phyloP scores from a whole-genome alignment of 768 basidiomycete genomes.

The Lanmaoa pseudosensibilis region DNA sequence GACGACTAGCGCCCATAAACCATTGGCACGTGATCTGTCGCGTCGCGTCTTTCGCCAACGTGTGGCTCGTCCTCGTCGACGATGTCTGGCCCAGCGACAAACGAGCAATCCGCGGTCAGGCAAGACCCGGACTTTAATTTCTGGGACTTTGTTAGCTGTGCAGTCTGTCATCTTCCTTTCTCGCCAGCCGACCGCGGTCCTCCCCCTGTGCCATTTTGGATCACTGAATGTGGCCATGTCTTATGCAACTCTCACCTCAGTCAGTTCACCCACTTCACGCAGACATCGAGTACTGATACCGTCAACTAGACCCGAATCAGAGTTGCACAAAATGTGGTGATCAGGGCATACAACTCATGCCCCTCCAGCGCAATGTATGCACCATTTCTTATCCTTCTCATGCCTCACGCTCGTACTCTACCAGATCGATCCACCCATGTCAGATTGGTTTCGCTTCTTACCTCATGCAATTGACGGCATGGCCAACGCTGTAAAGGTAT shows the following conservation, averaged over 20 bases:
- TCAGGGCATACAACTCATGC: conserved; percentile 62
- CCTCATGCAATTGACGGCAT: conserved; percentile 61
- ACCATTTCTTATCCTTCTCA: background rate
- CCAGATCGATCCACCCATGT: conserved; percentile 81
- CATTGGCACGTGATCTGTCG: conserved; percentile 20
- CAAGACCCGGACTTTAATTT: conserved; percentile 50
- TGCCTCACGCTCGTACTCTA: conserved; percentile 1
- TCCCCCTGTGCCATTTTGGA: conserved; percentile 76
- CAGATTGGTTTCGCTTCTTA: conserved; percentile 73
- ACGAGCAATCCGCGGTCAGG: background rate
- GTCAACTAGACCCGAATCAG: conserved; percentile 59
- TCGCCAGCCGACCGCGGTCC: conserved; percentile 46
- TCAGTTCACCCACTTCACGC: conserved; percentile 33
- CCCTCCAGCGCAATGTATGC: conserved; percentile 71
- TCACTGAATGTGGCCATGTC: conserved; percentile 86
- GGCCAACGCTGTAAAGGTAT: conserved; percentile 67
- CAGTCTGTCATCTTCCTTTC: conserved; percentile 69
- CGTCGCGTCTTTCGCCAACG: conserved; percentile 10
- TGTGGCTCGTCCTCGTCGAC: background rate
- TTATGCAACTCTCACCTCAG: conserved; percentile 85
- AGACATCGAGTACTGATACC: background rate
- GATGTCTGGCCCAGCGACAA: conserved; percentile 14
- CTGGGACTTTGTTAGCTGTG: conserved; percentile 80
- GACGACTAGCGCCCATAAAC: background rate
- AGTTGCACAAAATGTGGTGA: conserved; percentile 71